A percentile compares a stretch with the other conserved stretches of the same genome.
These are phyloP conservation scores for Mycena epipterygia DNA, from an alignment of 768 basidiomycete genomes.

Conservation along the genomic window DNA sequence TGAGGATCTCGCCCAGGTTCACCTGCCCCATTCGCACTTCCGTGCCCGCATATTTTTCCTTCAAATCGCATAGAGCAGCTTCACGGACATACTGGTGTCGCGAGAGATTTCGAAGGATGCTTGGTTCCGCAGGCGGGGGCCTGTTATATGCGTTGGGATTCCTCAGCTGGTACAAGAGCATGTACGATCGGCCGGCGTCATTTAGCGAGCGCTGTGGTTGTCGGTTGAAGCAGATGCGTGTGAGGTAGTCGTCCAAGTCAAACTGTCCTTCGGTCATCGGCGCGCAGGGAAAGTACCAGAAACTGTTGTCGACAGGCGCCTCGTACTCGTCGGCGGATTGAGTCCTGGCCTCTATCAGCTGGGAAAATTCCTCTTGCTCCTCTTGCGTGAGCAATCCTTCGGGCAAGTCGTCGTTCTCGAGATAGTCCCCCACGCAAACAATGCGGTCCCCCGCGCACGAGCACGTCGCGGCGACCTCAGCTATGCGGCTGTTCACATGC, in stretches of 20 bases:
- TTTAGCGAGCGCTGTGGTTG: no score
- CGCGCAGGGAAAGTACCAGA: no score
- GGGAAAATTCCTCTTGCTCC: neutral
- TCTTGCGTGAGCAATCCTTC: neutral
- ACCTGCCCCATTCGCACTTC: neutral
- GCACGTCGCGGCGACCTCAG: neutral
- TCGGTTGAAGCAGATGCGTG: no score
- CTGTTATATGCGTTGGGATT: neutral
- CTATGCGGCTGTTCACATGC: neutral
- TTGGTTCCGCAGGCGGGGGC: neutral
- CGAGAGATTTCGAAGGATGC: constrained; percentile 20
- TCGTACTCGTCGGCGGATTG: no score
- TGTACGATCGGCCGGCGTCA: no score
- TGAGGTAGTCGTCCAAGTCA: no score
- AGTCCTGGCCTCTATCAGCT: no score
- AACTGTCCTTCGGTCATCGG: no score
- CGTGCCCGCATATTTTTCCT: neutral
- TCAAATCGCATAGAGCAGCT: neutral
- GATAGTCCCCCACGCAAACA: constrained; percentile 4
- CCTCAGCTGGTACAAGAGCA: no score
- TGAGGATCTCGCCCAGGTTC: constrained; percentile 8
- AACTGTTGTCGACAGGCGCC: no score
- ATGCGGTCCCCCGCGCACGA: constrained; percentile 19
- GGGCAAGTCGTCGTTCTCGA: neutral
- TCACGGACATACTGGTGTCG: constrained; percentile 16